Conservation (phyloP, 176 grass and related monocot genomes). For the Avena eriantha region DNA sequence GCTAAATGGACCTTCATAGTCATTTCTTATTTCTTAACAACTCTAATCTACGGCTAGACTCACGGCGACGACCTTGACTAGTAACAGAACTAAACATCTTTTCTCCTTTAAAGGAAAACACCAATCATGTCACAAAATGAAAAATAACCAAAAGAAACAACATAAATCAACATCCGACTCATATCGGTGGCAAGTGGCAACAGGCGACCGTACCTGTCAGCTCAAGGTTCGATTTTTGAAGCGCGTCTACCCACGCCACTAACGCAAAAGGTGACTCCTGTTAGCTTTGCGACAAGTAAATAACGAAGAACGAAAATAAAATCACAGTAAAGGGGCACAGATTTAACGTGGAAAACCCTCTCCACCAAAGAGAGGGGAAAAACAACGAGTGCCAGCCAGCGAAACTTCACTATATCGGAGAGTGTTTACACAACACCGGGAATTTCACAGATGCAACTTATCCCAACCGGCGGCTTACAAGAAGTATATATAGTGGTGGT, state of each 20-base stretch:
- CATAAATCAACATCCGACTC: not conserved
- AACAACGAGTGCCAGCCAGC: too few relatives aligned
- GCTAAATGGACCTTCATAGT: not conserved
- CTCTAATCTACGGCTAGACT: not conserved
- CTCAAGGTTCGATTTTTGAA: not conserved
- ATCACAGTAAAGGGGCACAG: too few relatives aligned
- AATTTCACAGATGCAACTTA: too few relatives aligned
- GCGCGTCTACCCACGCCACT: not conserved
- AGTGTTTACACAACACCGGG: too few relatives aligned
- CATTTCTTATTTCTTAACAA: not conserved
- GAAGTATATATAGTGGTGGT: too few relatives aligned
- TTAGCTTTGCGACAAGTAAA: too few relatives aligned
- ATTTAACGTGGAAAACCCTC: too few relatives aligned
- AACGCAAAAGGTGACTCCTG: too few relatives aligned
- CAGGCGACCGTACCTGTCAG: not conserved
- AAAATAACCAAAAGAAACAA: not conserved
- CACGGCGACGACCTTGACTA: slow-evolving; percentile 25
- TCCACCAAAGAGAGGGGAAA: too few relatives aligned
- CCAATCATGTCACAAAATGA: not conserved
- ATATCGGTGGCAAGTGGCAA: not conserved
- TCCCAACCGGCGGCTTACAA: too few relatives aligned
- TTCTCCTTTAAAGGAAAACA: not conserved
- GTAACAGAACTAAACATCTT: not conserved
- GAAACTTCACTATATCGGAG: too few relatives aligned
- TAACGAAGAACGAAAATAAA: too few relatives aligned